Evolutionary conservation across 2,329 filamentous ascomycete species (phyloP), one percentile per base, ranked within the genome.

Genomic region (Lachnellula cervina): DNA sequence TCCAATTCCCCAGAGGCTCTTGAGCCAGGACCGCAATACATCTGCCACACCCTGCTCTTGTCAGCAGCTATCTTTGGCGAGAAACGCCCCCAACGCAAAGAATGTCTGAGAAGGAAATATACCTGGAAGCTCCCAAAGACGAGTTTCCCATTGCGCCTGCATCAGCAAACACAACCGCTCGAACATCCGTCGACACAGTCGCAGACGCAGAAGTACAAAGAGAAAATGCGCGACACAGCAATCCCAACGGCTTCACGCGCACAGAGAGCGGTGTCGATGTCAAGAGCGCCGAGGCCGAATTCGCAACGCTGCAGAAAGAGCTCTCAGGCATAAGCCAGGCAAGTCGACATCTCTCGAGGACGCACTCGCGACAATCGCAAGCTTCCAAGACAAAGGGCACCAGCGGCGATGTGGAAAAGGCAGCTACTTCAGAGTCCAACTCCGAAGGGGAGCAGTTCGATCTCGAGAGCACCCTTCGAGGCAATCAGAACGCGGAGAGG

Each of bases 401-500:
- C 1, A 32, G 25, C 40, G 61, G 64, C 19, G 86, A 88, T 72
- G 66, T 82, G 8, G 87, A 90, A 64, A 87, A 87, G 70, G 76
- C 71, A 1, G 63, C 74, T 68, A 68, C 72, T 1, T 65, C 71
- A n/a, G 56, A 62, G 11, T 71, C 72, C 3, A 76, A 76, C 0
- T 76, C 78, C 45, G 74, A 74, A 1, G 77, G 75, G 2, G 75
- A 76, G 2, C 75, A 79, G 9, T 96, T 94, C 71, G 86, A 96
- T 68, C 76, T 96, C 38, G 89, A 96, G 70, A 73, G 77, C 8
- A 84, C 86, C 3, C 75, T 96, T 58, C 82, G 88, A 45, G 89
- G 89, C 2, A 84, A 84, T 54, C 79, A 87, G 55, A 81, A 80
- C 46, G 86, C 89, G 8, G 88, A 90, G 66, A 79, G 81, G 58